phyloP scores from a whole-genome alignment of 2,329 filamentous ascomycete species.

The Fusarium protoensiforme region DNA sequence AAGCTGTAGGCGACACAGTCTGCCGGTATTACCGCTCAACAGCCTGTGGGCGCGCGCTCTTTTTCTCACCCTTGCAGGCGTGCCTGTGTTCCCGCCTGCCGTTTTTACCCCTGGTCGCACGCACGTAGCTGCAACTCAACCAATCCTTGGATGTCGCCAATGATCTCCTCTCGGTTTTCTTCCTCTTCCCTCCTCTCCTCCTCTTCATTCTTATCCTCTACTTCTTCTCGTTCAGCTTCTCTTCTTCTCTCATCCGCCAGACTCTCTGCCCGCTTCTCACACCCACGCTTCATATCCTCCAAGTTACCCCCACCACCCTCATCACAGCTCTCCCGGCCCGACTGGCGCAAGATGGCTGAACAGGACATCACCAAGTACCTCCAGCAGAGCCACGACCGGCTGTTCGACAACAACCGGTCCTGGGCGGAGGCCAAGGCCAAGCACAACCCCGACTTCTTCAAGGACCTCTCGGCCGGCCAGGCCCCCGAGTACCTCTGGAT shows the following conservation, averaged over 20 bases:
- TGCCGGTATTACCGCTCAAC: neutral
- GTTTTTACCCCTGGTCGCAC: conserved; percentile 16
- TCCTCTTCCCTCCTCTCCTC: conserved; percentile 24
- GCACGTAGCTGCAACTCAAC: neutral
- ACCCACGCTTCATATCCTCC: conserved; percentile 17
- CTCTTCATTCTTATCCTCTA: conserved; percentile 9
- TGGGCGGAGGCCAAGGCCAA: conserved; percentile 71
- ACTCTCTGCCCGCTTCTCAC: conserved; percentile 7
- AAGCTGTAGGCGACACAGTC: neutral
- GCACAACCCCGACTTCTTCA: conserved; percentile 74
- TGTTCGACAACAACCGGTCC: conserved; percentile 75
- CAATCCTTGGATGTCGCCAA: conserved; percentile 32
- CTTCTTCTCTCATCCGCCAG: neutral
- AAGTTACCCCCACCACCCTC: conserved; percentile 14
- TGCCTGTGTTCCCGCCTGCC: neutral
- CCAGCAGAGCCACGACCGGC: conserved; percentile 71
- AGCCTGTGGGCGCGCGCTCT: neutral
- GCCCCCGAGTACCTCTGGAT: conserved; percentile 84
- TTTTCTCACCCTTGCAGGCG: conserved; percentile 23
- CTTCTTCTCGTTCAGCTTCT: neutral
- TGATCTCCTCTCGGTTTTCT: conserved; percentile 39
- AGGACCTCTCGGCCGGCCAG: conserved; percentile 72
- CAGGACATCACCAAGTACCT: conserved; percentile 65
- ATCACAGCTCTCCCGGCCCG: conserved; percentile 12
- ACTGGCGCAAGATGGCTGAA: conserved; percentile 48